These are phyloP conservation scores for Mycena capillaripes DNA, from an alignment of 768 basidiomycete species.

Conservation along the genomic window DNA sequence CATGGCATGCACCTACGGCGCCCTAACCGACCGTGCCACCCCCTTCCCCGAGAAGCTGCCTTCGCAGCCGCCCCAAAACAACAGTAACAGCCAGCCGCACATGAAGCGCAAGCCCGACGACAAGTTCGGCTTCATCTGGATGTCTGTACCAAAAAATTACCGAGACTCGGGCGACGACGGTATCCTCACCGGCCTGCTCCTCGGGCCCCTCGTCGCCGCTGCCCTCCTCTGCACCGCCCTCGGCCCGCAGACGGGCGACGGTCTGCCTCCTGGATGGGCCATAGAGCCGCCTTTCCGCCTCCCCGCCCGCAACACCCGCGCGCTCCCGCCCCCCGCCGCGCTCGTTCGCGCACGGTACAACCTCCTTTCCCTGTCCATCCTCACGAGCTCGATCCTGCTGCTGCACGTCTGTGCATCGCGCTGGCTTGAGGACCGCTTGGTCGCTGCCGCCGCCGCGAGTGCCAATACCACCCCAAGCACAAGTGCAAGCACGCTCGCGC, in stretches of 20 bases:
- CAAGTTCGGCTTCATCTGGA: slow-evolving; percentile 84
- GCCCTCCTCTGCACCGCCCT: slow-evolving; percentile 73
- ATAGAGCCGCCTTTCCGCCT: slow-evolving; percentile 81
- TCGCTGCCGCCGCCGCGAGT: slow-evolving; percentile 38
- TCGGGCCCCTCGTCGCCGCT: slow-evolving; percentile 85
- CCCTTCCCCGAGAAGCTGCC: neutral
- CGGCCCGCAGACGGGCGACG: slow-evolving; percentile 34
- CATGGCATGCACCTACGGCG: slow-evolving; percentile 71
- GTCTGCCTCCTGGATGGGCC: slow-evolving; percentile 76
- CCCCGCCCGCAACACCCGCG: slow-evolving; percentile 47
- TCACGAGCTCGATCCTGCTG: slow-evolving; percentile 85
- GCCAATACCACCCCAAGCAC: neutral
- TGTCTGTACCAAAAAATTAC: slow-evolving; percentile 92
- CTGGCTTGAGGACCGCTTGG: slow-evolving; percentile 69
- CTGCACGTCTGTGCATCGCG: slow-evolving; percentile 86
- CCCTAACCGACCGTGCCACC: slow-evolving; percentile 45
- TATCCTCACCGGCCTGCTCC: slow-evolving; percentile 83
- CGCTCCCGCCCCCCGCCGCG: slow-evolving; percentile 63
- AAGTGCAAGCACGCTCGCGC: neutral
- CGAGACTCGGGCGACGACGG: slow-evolving; percentile 92
- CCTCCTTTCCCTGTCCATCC: slow-evolving; percentile 82
- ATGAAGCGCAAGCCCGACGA: slow-evolving; percentile 47
- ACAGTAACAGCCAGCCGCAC: slow-evolving; percentile 15
- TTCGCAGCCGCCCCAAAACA: neutral
- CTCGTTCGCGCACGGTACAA: slow-evolving; percentile 79